Evolutionary conservation across 371 early-diverging fungal species (phyloP).

Genomic region (Mortierella sp.): DNA sequence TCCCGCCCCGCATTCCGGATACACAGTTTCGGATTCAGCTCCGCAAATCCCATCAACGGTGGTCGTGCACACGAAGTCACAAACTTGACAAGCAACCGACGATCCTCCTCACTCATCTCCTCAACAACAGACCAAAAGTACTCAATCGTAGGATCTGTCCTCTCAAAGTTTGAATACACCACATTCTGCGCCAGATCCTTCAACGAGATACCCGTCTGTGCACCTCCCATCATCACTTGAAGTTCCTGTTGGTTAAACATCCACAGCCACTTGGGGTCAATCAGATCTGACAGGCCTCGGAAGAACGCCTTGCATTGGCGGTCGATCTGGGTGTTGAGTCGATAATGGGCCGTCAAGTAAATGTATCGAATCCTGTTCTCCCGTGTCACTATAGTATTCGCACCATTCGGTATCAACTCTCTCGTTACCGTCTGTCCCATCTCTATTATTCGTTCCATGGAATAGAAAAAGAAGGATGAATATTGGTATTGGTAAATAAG

Average conservation of each 20-base stretch:
- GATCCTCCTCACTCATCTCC: constrained; percentile 74
- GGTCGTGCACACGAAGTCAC: constrained; percentile 94
- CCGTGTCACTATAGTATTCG: constrained; percentile 82
- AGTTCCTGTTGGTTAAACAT: constrained; percentile 92
- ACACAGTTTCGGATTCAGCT: constrained; percentile 83
- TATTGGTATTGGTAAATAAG: neutral
- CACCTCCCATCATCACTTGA: constrained; percentile 91
- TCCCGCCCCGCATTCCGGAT: constrained; percentile 79
- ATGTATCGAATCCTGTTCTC: constrained; percentile 87
- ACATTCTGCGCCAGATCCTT: constrained; percentile 84
- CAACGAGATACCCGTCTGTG: constrained; percentile 81
- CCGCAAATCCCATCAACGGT: constrained; percentile 92
- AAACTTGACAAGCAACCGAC: constrained; percentile 86
- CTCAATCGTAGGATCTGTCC: constrained; percentile 77
- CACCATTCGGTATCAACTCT: constrained; percentile 85
- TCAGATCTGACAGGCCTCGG: constrained; percentile 84
- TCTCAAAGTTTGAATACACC: constrained; percentile 84
- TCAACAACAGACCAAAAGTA: constrained; percentile 90
- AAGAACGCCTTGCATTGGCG: constrained; percentile 89
- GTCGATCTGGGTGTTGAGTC: constrained; percentile 84
- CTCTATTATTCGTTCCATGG: constrained; percentile 31
- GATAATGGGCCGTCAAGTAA: constrained; percentile 86
- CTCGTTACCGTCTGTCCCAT: constrained; percentile 69
- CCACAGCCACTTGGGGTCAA: constrained; percentile 82
- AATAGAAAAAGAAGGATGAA: neutral